A percentile compares a stretch with the other conserved stretches of the same genome.
Conservation (phyloP, 371 early-diverging fungal genomes). For the Thermomucor indicae-seudaticae region DNA sequence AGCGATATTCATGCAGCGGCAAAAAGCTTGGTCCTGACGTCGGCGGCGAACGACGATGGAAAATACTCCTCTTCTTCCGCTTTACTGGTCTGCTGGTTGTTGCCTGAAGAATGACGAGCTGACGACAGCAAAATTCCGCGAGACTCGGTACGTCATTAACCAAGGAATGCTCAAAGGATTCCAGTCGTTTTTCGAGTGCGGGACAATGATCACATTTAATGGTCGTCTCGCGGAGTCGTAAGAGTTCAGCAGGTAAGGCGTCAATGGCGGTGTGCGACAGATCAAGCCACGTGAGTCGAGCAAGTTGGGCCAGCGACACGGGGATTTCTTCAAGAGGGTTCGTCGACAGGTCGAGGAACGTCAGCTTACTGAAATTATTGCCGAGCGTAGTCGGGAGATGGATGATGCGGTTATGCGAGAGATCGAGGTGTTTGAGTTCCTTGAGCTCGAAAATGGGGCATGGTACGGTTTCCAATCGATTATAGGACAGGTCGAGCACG, state of each 20-base stretch:
- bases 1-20: not conserved
- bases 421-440: slow-evolving; percentile 28
- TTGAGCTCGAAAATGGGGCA: slow-evolving; percentile 21
- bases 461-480: slow-evolving; percentile 32
- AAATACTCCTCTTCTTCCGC: not conserved
- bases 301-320: slow-evolving; percentile 18
- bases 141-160: slow-evolving; percentile 17
- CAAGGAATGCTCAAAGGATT: slow-evolving; percentile 1
- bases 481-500: slow-evolving; percentile 38
- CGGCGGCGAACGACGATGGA: not conserved
- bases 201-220: slow-evolving; percentile 12
- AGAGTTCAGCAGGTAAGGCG: slow-evolving; percentile 27
- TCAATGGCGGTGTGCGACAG: slow-evolving; percentile 26
- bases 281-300: slow-evolving; percentile 17
- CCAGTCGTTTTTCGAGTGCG: not conserved
- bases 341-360: slow-evolving; percentile 41
- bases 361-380: slow-evolving; percentile 18
- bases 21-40: not conserved
- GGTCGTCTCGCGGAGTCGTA: slow-evolving; percentile 11
- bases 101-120: not conserved
- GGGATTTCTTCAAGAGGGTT: slow-evolving; percentile 38
- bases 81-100: not conserved
- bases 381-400: slow-evolving; percentile 12
- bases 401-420: slow-evolving; percentile 26
- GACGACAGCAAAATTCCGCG: slow-evolving; percentile 15